These are phyloP conservation scores for Elaeagnus macrophylla DNA, from an alignment of 306 rosid species.

Conservation along the genomic window DNA sequence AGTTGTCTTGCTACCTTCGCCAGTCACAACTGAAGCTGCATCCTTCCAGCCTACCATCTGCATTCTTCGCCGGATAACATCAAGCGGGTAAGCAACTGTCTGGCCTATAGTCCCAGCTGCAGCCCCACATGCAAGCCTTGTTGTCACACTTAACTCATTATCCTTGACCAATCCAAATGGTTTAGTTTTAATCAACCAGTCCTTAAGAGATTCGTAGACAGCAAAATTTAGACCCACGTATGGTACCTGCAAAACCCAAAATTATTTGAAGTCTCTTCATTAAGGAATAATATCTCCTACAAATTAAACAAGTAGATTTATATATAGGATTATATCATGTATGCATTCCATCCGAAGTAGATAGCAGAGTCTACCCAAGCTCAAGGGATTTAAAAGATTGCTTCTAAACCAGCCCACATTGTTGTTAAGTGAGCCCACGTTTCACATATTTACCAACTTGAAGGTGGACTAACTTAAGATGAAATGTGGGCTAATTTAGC, in stretches of 20 bases:
- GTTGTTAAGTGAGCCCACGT: too few species aligned
- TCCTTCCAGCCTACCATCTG: constrained; percentile 48
- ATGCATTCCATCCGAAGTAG: constrained; percentile 2
- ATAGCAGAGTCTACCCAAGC: not conserved
- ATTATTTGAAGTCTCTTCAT: not conserved
- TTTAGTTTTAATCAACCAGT: constrained; percentile 31
- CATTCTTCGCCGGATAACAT: constrained; percentile 45
- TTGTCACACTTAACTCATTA: constrained; percentile 33
- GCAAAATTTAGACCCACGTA: constrained; percentile 46
- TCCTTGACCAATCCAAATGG: constrained; percentile 27
- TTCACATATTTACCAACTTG: too few species aligned
- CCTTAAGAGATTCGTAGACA: constrained; percentile 41
- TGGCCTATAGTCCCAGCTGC: constrained; percentile 53
- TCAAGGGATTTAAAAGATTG: too few species aligned
- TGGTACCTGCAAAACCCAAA: constrained; percentile 28
- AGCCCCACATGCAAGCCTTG: constrained; percentile 43
- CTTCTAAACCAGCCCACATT: too few species aligned
- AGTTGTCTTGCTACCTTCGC: constrained; percentile 29
- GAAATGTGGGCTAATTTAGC: too few species aligned
- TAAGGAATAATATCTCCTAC: not conserved
- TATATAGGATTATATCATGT: not conserved
- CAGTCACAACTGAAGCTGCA: constrained; percentile 29
- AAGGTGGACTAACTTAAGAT: too few species aligned
- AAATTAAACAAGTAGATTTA: not conserved
- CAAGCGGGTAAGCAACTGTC: constrained; percentile 49